phyloP scores from a whole-genome alignment of 495 filamentous ascomycete genomes.

The Penicillium samsonianum region DNA sequence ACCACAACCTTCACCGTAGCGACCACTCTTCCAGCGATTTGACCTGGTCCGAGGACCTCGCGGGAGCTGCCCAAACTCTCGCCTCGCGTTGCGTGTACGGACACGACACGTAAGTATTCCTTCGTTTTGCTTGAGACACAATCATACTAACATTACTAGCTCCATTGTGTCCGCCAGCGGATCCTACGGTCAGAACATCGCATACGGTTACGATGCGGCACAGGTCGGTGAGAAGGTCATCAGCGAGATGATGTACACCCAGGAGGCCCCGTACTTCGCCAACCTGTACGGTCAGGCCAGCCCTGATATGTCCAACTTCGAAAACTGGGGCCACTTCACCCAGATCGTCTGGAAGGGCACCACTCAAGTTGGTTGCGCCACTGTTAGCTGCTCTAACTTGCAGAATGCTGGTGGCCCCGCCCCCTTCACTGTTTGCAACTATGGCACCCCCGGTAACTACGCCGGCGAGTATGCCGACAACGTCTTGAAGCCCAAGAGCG shows the following conservation, averaged over 20 bases:
- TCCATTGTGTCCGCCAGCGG: slow-evolving; percentile 50
- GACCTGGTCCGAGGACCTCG: slow-evolving; percentile 62
- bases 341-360: slow-evolving; percentile 85
- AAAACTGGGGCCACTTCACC: slow-evolving; percentile 82
- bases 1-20: slow-evolving; percentile 85
- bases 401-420: slow-evolving; percentile 47
- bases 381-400: slow-evolving; percentile 55
- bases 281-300: slow-evolving; percentile 45
- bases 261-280: slow-evolving; percentile 59
- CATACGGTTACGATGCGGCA: slow-evolving; percentile 42
- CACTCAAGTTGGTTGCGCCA: slow-evolving; percentile 71
- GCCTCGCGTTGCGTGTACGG: slow-evolving; percentile 65
- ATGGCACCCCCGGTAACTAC: slow-evolving; percentile 70
- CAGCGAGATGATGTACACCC: slow-evolving; percentile 77
- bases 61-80: slow-evolving; percentile 56
- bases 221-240: slow-evolving; percentile 66
- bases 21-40: slow-evolving; percentile 74
- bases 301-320: slow-evolving; percentile 62
- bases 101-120: slow-evolving; percentile 70
- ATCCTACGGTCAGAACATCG: slow-evolving; percentile 87
- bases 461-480: slow-evolving; percentile 65
- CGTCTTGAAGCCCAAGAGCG: slow-evolving; percentile 54
- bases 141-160: slow-evolving; percentile 21
- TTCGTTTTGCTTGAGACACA: neutral
- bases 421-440: slow-evolving; percentile 86